Percentiles rank a stretch among this genome's conserved stretches.
These are phyloP conservation scores for Sanghuangporus sanghuang DNA, from an alignment of 1,284 basidiomycete genomes.

Conservation along the genomic window DNA sequence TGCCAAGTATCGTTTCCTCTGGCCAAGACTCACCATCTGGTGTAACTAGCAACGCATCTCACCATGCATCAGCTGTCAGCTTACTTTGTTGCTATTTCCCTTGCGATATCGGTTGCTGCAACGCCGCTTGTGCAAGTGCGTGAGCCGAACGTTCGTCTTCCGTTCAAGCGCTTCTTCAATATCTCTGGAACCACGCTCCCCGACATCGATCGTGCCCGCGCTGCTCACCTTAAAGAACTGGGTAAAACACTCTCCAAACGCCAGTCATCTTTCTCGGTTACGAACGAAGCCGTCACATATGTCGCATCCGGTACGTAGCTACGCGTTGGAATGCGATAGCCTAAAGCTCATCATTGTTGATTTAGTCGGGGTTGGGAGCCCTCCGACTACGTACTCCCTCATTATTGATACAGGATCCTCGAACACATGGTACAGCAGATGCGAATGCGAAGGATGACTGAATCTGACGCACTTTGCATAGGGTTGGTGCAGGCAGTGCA, in stretches of 20 bases:
- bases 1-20: too few species aligned
- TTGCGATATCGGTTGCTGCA: too few species aligned
- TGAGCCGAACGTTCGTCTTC: conserved; percentile 10
- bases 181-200: conserved; percentile 1
- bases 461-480: too few species aligned
- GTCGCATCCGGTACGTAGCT: background rate
- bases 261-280: conserved; percentile 6
- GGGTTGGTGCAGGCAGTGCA: too few species aligned
- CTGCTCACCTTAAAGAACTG: background rate
- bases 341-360: background rate
- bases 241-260: background rate
- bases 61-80: too few species aligned
- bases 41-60: too few species aligned
- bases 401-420: conserved; percentile 21
- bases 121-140: conserved; percentile 12
- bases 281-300: conserved; percentile 12
- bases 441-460: background rate
- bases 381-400: conserved; percentile 17
- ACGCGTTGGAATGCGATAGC: background rate
- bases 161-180: conserved; percentile 12
- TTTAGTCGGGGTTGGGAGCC: conserved; percentile 18
- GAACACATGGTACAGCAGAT: conserved; percentile 18
- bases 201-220: conserved; percentile 15
- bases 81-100: too few species aligned
- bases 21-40: too few species aligned